Base-by-base conservation (phyloP, 2,329 filamentous ascomycete genomes). In the Penicillium janthinellum region DNA sequence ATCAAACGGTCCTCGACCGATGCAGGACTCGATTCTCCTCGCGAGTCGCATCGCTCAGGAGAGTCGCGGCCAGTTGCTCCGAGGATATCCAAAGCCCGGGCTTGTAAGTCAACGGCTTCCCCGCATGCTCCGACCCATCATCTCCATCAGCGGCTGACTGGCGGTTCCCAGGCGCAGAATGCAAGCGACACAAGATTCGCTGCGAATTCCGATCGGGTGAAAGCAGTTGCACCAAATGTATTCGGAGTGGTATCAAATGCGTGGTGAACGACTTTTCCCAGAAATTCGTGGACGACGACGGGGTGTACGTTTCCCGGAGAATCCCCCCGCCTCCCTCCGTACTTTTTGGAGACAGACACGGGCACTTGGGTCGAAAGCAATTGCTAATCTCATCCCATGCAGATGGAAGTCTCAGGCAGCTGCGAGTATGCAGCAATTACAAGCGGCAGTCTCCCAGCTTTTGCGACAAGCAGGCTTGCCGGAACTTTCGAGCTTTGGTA, bases 231-330 rank as follows among this genome's bases (percentile, higher is more conserved):
- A 77, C 76, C 8, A 78, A 83, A 64, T 85, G 83, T 64, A 68
- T 75, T 35, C 79, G 81, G 42, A 79, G 81, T 25, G 79, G 81
- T 10, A 74, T 84, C 42, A 79, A 81, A 60, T 85, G 83, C 64
- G 75, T 83, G 8, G 79, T 84, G 37, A 84, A 85, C 65, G 82
- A 84, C 69, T 84, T 82, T 66, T 78, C 83, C 20, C 83, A 85
- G 67, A 83, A 82, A 57, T 79, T 85, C 45, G 76, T 84, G 20
- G 81, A 84, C 49, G 81, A 83, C 54, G 83, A 84, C 71, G 78
- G 80, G 63, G 74, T 79, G 78, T 83, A 74, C 74, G 79, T 76
- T 35, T 47, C 34, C 53, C 37, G 20, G 28, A 15, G 49, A 15
- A 47, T 12, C 49, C 49, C 25, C 42, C 47, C 44, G 22, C 44